Evolutionary conservation across 2,329 filamentous ascomycete species (phyloP), one percentile per base, ranked within the genome.

Genomic region (Neobulgaria alba): DNA sequence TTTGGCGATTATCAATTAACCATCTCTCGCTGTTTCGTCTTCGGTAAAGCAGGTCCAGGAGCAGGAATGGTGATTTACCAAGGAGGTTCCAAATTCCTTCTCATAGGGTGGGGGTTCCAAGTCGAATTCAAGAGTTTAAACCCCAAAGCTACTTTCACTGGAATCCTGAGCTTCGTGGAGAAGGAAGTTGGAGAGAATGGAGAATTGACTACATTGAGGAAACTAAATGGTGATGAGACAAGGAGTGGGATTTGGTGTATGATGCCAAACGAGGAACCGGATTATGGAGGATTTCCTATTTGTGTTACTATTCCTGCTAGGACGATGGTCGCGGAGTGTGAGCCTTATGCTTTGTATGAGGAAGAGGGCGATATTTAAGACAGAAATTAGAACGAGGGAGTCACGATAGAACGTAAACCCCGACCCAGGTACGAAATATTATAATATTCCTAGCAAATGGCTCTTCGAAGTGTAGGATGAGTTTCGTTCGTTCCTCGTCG

Each of bases 261-360:
- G 47, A 77, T 77, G 73, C 73, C 46, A 10, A 43, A 67, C 42
- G 68, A 73, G 23, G 62, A 73, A 23, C 71, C 71, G 0, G 71
- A 75, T 45, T 75, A 75, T 51, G 72, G 72, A 1, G 69, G 68
- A 0, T 75, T 75, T 42, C 71, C 71, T 0, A 75, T 75, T 21
- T 65, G 65, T 18, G 65, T 76, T 1, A 75, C 71, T 0, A 67
- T 75, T 21, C 72, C 71, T 1, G 68, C 70, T 0, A 56, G 64
- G 39, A 75, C 72, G 2, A 64, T 61, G 33, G 67, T 72, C 44
- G 67, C 67, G 0, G 61, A 67, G 36, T 55, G 64, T 3, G 57
- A 66, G 31, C 58, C 60, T 0, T 68, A 68, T 47, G 58, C 47
- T 15, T 38, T 50, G 19, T 42, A 52, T 5, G 42, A 48, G 14